Conservation (phyloP, 2,329 filamentous ascomycete species). For the Blastomyces emzantsi region DNA sequence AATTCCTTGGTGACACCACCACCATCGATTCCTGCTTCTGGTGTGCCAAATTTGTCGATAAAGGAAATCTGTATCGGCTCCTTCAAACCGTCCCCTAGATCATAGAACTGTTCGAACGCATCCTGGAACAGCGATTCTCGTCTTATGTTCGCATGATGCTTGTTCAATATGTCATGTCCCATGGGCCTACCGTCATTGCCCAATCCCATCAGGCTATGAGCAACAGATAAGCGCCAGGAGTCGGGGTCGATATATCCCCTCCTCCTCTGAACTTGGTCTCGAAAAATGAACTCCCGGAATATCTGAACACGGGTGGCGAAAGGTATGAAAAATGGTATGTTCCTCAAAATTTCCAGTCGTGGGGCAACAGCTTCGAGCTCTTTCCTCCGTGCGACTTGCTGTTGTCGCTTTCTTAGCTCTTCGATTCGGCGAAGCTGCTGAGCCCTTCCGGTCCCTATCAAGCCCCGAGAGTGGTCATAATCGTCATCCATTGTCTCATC, state of each 20-base stretch:
- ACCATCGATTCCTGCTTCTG: conserved; percentile 91
- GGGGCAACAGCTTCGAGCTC: conserved; percentile 72
- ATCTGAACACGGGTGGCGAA: conserved; percentile 87
- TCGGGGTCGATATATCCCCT: conserved; percentile 63
- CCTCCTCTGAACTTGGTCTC: conserved; percentile 67
- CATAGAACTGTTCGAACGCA: conserved; percentile 74
- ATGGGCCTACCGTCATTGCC: conserved; percentile 33
- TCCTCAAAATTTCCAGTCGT: conserved; percentile 79
- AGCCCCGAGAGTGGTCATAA: conserved; percentile 26
- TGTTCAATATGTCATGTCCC: conserved; percentile 37
- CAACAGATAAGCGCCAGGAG: conserved; percentile 57
- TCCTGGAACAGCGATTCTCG: conserved; percentile 75
- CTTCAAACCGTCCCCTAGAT: conserved; percentile 72
- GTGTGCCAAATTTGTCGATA: conserved; percentile 76
- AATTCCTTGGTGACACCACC: conserved; percentile 98
- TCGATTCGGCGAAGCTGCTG: conserved; percentile 56
- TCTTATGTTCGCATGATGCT: conserved; percentile 69
- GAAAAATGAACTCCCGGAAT: conserved; percentile 81
- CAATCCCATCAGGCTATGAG: conserved; percentile 35
- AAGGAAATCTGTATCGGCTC: conserved; percentile 97
- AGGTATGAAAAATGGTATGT: conserved; percentile 95
- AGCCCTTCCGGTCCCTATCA: conserved; percentile 51
- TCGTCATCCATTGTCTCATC: conserved; percentile 32
- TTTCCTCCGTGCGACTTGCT: conserved; percentile 58
- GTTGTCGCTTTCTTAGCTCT: conserved; percentile 53